Evolutionary conservation across 2,329 filamentous ascomycete genomes (phyloP).

Genomic region (Fusarium bactridioides): DNA sequence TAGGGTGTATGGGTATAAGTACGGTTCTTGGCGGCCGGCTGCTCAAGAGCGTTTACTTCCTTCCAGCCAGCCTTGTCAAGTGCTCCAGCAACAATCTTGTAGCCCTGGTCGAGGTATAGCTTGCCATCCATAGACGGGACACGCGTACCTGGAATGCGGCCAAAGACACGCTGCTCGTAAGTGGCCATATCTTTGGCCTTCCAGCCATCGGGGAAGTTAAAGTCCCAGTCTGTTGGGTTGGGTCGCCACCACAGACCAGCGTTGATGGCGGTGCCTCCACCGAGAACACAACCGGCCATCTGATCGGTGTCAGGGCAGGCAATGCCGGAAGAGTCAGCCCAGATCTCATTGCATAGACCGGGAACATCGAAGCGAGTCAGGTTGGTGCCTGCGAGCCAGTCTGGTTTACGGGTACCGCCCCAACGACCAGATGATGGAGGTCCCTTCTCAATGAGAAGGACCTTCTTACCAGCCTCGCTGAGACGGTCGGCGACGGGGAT

Average conservation of each 20-base stretch:
- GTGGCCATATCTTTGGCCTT: constrained; percentile 4
- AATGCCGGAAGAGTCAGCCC: constrained; percentile 2
- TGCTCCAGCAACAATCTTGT: constrained; percentile 1
- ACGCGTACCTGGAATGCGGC: constrained; percentile 3
- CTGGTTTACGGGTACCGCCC: constrained; percentile 9
- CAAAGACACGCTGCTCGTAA: constrained; percentile 6
- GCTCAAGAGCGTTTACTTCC: neutral
- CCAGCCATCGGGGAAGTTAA: constrained; percentile 13
- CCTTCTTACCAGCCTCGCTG: constrained; percentile 8
- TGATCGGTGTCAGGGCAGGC: constrained; percentile 6
- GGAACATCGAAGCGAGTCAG: constrained; percentile 10
- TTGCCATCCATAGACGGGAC: constrained; percentile 4
- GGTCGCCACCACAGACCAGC: constrained; percentile 17
- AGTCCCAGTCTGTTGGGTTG: constrained; percentile 3
- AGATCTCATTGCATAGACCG: neutral
- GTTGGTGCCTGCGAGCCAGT: neutral
- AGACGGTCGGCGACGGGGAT: constrained; percentile 3
- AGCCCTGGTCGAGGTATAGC: constrained; percentile 8
- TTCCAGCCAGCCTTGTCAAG: neutral
- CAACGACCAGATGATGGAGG: constrained; percentile 6
- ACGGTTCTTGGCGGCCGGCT: neutral
- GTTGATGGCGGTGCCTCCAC: constrained; percentile 5
- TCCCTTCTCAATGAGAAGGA: constrained; percentile 2
- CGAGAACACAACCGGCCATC: constrained; percentile 12
- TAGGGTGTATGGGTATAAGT: constrained; percentile 4